Conservation (phyloP, 805 yeast genomes). For the Starmerella bombi region DNA sequence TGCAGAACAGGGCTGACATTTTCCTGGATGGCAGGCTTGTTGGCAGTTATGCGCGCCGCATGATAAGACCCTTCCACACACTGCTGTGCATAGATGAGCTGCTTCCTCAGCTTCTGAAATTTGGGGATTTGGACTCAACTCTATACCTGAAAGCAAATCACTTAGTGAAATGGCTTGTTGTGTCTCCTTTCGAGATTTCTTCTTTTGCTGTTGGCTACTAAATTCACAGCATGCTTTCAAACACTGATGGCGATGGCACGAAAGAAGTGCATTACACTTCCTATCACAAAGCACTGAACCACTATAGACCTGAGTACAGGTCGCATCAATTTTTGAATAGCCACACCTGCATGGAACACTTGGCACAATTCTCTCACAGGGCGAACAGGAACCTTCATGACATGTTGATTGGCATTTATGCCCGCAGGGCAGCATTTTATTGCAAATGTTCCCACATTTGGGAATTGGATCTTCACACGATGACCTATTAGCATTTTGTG, state of each 20-base stretch:
- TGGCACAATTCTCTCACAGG: conserved; percentile 1
- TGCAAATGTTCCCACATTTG: conserved; percentile 12
- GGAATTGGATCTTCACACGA: conserved; percentile 14
- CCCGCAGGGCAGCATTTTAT: conserved; percentile 10
- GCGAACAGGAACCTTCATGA: conserved; percentile 9
- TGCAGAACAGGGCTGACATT: conserved; percentile 25
- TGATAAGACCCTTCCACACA: conserved; percentile 22
- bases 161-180: neutral
- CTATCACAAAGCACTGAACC: neutral
- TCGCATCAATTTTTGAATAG: conserved; percentile 20
- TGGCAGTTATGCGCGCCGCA: conserved; percentile 25
- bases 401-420: conserved; percentile 10
- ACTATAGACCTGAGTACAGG: neutral
- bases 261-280: conserved; percentile 4
- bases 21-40: conserved; percentile 25
- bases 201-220: neutral
- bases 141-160: neutral
- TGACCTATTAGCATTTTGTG: conserved; percentile 1
- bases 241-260: conserved; percentile 9
- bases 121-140: neutral
- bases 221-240: conserved; percentile 5
- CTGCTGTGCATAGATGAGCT: conserved; percentile 23
- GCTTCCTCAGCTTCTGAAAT: conserved; percentile 16
- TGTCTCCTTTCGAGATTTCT: neutral
- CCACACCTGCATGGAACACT: conserved; percentile 5